These are phyloP conservation scores for Trichophyton schoenleinii DNA, from an alignment of 2,329 filamentous ascomycete species.

Conservation along the genomic window DNA sequence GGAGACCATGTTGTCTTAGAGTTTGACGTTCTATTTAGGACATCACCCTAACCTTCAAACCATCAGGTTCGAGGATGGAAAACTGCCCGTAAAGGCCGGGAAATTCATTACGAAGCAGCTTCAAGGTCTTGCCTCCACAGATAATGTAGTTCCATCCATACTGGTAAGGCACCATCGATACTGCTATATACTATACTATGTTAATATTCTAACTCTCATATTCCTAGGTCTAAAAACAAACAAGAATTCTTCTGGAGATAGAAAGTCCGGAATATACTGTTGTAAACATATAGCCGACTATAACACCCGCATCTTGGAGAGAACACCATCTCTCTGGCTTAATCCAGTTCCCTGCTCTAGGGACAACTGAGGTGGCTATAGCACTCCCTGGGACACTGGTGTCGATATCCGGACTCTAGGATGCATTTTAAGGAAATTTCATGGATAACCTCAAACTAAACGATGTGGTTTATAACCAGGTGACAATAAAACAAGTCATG, in stretches of 20 bases:
- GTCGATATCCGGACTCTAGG: slow-evolving; percentile 24
- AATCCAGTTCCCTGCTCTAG: slow-evolving; percentile 16
- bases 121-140: too few relatives aligned
- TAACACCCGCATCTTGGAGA: slow-evolving; percentile 13
- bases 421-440: slow-evolving; percentile 17
- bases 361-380: slow-evolving; percentile 19
- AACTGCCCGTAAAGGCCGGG: slow-evolving; percentile 15
- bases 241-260: too few relatives aligned
- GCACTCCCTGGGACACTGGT: slow-evolving; percentile 16
- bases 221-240: too few relatives aligned
- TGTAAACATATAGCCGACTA: slow-evolving; percentile 1
- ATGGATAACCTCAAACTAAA: not conserved
- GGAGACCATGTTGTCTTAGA: too few relatives aligned
- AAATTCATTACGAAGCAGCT: slow-evolving; percentile 13
- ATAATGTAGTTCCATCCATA: too few relatives aligned
- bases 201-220: too few relatives aligned
- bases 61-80: slow-evolving; percentile 15
- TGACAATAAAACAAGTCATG: slow-evolving; percentile 12
- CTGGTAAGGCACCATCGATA: too few relatives aligned
- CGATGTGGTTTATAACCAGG: not conserved
- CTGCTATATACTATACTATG: too few relatives aligned
- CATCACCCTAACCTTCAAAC: slow-evolving; percentile 15
- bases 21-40: too few relatives aligned
- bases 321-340: slow-evolving; percentile 13
- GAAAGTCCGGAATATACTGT: too few relatives aligned